Base-by-base conservation (phyloP, 306 rosid genomes). In the Dryas drummondii region DNA sequence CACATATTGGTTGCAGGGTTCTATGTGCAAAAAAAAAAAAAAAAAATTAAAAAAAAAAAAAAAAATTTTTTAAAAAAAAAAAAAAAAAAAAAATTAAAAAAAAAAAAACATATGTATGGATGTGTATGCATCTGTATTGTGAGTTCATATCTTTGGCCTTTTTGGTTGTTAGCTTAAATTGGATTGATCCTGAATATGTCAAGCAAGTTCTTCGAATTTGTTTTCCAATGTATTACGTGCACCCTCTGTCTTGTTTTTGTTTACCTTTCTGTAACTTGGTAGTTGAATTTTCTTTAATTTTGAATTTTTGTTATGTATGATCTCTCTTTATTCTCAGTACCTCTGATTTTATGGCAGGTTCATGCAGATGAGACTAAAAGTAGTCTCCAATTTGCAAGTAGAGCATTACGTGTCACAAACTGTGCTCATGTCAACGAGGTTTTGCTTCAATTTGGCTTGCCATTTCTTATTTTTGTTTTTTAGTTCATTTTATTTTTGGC, bases 341-440 rank as follows among this genome's bases (percentile, higher is more conserved):
- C 64, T 47, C 70, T 75, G 53, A 10, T 83, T 76, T 69, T 70
- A 61, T 81, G 83, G 79, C 91, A 94, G 98, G 74, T 92, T 82
- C 98, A 94, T 80, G 80, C 92, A 72, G 98, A 94, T 51, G 98
- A 94, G 88, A 94, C 98, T 42, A 94, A 91, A 90, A 91, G 98
- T 77, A 94, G 96, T 73, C 92, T 94, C 72, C 98, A 94, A 76
- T 94, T 94, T 83, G 98, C 98, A 81, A 94, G 98, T 80, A 86
- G 98, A 80, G 98, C 98, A 75, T 79, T 91, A 80, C 92, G 93
- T 61, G 98, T 94, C 72, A 94, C 94, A 42, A 94, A 91, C 71
- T 94, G 97, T 65, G 98, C 98, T 69, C 92, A 79, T 71, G 97
- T 94, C 83, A 94, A 94, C 19, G 98, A 94, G 98, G 98, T 92